Percentiles rank a stretch among this genome's conserved stretches.
Evolutionary conservation across 768 basidiomycete species (phyloP).

Genomic region (Tylopilus subfusipes): DNA sequence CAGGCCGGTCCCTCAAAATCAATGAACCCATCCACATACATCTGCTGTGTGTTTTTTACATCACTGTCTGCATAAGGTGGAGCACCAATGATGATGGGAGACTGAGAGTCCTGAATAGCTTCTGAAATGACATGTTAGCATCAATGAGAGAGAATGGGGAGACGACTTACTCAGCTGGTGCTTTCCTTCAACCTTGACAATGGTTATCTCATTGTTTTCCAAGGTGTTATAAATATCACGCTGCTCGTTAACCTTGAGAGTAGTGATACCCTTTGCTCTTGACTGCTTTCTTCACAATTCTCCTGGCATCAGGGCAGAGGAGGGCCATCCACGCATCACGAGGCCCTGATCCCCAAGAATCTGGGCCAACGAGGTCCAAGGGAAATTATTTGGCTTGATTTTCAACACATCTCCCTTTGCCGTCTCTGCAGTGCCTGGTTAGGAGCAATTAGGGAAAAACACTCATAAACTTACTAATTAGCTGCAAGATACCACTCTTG

Average conservation of each 20-base stretch:
- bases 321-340: background rate
- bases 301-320: background rate
- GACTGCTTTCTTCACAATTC: background rate
- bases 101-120: background rate
- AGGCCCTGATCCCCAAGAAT: conserved; percentile 1
- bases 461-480: no score
- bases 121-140: background rate
- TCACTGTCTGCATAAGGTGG: background rate
- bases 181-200: background rate
- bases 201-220: background rate
- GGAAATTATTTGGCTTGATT: no score
- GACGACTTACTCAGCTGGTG: background rate
- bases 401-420: no score
- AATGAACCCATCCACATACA: no score
- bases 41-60: no score
- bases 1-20: no score
- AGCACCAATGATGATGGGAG: background rate
- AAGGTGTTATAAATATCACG: background rate
- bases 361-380: no score
- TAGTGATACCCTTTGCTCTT: conserved; percentile 2
- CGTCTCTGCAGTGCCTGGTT: no score
- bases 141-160: background rate
- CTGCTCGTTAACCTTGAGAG: background rate
- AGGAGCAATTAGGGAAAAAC: no score
- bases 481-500: no score